These are phyloP conservation scores for Salvia splendens DNA, from an alignment of 257 asterid genomes.

Conservation along the genomic window DNA sequence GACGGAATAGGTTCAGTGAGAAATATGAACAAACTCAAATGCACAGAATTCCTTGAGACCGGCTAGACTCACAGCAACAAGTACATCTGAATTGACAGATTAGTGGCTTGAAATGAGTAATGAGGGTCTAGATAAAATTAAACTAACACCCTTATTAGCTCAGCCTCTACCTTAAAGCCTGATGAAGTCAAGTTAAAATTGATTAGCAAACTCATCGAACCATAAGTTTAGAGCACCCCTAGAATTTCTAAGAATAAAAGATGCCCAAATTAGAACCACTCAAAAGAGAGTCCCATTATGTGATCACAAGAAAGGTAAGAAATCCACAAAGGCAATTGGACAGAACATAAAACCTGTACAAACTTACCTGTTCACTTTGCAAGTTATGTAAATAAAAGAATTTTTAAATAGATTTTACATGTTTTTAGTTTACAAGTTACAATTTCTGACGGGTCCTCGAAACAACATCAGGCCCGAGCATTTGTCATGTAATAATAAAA, in stretches of 20 bases:
- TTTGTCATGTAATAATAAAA: too few relatives aligned
- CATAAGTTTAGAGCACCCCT: neutral
- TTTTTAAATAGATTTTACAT: too few relatives aligned
- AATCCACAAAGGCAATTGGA: constrained; percentile 7
- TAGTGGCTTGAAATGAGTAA: constrained; percentile 20
- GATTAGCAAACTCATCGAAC: neutral
- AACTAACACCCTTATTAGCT: constrained; percentile 4
- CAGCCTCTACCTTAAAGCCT: constrained; percentile 28
- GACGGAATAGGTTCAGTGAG: constrained; percentile 14
- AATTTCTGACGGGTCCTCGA: too few relatives aligned
- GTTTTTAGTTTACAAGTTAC: too few relatives aligned
- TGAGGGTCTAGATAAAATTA: constrained; percentile 22
- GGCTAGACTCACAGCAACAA: constrained; percentile 14
- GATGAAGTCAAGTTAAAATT: constrained; percentile 1
- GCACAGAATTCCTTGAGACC: constrained; percentile 21
- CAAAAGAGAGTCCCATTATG: constrained; percentile 20
- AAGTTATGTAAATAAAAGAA: too few relatives aligned
- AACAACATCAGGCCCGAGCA: too few relatives aligned
- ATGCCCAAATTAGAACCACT: constrained; percentile 1
- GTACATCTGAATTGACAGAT: neutral
- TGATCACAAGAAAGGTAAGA: neutral
- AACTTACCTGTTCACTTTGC: too few relatives aligned
- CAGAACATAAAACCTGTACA: neutral
- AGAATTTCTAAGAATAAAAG: constrained; percentile 13
- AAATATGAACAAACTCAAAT: constrained; percentile 13